Conservation (phyloP, 1,284 basidiomycete genomes). For the Leccinum griseonigrum region DNA sequence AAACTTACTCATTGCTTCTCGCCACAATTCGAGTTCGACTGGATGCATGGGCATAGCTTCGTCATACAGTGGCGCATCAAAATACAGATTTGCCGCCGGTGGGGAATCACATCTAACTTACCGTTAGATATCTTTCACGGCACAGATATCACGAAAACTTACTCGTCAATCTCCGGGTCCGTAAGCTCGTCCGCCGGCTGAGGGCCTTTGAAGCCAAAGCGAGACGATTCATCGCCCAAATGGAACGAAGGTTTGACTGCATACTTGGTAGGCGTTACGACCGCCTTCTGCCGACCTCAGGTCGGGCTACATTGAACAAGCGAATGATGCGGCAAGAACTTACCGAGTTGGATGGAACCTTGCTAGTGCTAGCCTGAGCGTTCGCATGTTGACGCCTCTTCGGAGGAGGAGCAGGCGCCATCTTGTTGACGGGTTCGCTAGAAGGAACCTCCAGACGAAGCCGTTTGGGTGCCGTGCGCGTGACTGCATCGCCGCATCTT, state of each 20-base stretch:
- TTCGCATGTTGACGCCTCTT: background rate
- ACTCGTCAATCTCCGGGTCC: background rate
- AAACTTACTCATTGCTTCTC: background rate
- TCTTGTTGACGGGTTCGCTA: background rate
- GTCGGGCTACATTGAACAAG: background rate
- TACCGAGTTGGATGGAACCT: background rate
- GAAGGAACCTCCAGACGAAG: background rate
- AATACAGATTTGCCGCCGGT: background rate
- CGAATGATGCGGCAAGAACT: background rate
- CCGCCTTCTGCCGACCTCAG: background rate
- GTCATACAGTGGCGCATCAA: background rate
- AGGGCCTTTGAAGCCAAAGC: background rate
- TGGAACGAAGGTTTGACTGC: background rate
- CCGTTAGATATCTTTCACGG: background rate
- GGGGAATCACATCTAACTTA: background rate
- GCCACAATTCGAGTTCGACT: background rate
- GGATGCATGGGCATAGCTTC: too few species aligned
- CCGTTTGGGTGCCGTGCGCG: background rate
- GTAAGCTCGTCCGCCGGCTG: background rate
- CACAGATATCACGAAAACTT: background rate
- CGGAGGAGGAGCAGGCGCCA: background rate
- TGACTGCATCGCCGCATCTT: background rate
- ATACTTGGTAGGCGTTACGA: background rate
- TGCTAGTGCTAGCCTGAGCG: background rate
- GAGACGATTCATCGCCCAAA: background rate